Evolutionary conservation across 768 basidiomycete genomes (phyloP).

Genomic region (Termitomyces heimii): DNA sequence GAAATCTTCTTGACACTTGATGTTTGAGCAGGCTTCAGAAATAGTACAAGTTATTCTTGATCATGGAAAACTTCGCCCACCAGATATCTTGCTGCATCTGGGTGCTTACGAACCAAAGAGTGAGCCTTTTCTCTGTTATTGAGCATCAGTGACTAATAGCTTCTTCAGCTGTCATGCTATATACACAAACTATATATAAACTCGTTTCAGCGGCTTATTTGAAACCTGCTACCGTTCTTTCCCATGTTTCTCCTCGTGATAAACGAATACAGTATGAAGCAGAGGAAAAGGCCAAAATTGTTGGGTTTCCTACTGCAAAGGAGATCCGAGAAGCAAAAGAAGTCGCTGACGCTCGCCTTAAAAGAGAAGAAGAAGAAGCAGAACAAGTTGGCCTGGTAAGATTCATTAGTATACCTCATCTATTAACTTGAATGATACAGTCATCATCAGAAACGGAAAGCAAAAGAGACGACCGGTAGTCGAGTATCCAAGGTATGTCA

Average conservation of each 20-base stretch:
- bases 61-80: conserved; percentile 79
- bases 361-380: conserved; percentile 67
- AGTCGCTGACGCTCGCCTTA: conserved; percentile 54
- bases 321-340: conserved; percentile 71
- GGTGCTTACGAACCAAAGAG: conserved; percentile 54
- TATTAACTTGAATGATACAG: conserved; percentile 16
- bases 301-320: conserved; percentile 76
- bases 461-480: conserved; percentile 40
- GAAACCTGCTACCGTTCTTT: conserved; percentile 71
- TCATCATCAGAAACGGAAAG: conserved; percentile 54
- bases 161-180: conserved; percentile 29
- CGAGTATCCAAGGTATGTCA: conserved; percentile 48
- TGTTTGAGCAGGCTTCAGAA: conserved; percentile 54
- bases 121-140: conserved; percentile 18
- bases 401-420: conserved; percentile 3
- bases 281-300: conserved; percentile 70
- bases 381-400: conserved; percentile 71
- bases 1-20: conserved; percentile 1
- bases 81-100: conserved; percentile 56
- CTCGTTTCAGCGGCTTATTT: conserved; percentile 73
- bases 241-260: conserved; percentile 76
- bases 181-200: conserved; percentile 58
- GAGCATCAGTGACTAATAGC: not conserved
- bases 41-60: conserved; percentile 74
- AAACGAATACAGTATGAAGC: conserved; percentile 75